Evolutionary conservation across 164 flowering plant species (phyloP).

Genomic region (Platanus orientalis): DNA sequence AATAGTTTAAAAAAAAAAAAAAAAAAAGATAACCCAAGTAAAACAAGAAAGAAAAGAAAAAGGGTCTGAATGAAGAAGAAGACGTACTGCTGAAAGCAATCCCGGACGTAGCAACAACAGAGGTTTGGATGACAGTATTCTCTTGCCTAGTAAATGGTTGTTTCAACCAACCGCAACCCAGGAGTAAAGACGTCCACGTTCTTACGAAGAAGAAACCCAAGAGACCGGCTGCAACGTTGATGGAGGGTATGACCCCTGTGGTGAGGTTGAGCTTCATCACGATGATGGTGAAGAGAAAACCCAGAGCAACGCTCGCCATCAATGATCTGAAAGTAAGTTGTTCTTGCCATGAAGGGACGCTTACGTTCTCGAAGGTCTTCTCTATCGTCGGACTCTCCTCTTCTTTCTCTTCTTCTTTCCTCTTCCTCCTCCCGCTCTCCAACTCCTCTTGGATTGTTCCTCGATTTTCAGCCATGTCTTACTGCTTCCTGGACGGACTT

Average conservation of each 20-base stretch:
- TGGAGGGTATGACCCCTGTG: slow-evolving; percentile 62
- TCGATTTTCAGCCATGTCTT: not conserved
- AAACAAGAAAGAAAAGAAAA: not conserved
- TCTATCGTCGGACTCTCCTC: slow-evolving; percentile 21
- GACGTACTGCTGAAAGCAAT: slow-evolving; percentile 62
- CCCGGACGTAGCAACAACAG: slow-evolving; percentile 66
- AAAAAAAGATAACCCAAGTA: too few species aligned
- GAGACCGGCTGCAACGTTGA: slow-evolving; percentile 66
- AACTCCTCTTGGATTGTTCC: slow-evolving; percentile 7
- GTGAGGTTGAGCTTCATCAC: slow-evolving; percentile 64
- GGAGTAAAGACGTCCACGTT: slow-evolving; percentile 34
- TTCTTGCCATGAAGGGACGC: slow-evolving; percentile 45
- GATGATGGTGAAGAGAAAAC: slow-evolving; percentile 47
- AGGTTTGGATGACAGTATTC: slow-evolving; percentile 72
- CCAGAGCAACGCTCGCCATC: slow-evolving; percentile 34
- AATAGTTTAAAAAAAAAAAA: too few species aligned
- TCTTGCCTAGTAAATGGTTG: slow-evolving; percentile 73
- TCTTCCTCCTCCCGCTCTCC: not conserved
- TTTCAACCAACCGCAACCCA: slow-evolving; percentile 28
- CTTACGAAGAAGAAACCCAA: too few species aligned
- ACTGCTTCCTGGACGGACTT: too few species aligned
- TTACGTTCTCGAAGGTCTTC: slow-evolving; percentile 20
- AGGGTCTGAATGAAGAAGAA: too few species aligned
- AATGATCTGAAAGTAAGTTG: slow-evolving; percentile 51
- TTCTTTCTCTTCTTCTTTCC: slow-evolving; percentile 13